These are phyloP conservation scores for Leccinum arenicola DNA, from an alignment of 768 basidiomycete genomes.

Conservation along the genomic window DNA sequence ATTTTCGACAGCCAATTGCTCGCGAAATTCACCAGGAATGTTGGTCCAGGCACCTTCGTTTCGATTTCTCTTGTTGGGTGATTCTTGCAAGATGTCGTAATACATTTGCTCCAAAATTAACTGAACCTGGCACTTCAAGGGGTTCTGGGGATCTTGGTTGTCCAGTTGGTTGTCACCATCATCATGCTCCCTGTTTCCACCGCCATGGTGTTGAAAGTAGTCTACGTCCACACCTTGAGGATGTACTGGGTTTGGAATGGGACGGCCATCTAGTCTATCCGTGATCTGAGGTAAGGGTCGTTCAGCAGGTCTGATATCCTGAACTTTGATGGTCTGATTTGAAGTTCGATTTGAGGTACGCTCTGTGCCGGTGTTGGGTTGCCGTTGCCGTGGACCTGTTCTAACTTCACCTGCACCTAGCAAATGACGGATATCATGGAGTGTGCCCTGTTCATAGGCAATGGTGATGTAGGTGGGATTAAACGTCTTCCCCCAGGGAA, in stretches of 20 bases:
- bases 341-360: not conserved
- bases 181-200: not conserved
- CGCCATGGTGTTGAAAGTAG: not conserved
- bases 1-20: not conserved
- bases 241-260: not conserved
- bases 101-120: not conserved
- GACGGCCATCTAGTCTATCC: not conserved
- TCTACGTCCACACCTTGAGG: conserved; percentile 6
- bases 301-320: not conserved
- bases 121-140: not conserved
- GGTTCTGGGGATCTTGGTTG: not conserved
- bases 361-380: not conserved
- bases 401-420: not conserved
- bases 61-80: not conserved
- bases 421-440: not conserved
- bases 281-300: not conserved
- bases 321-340: not conserved
- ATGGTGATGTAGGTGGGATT: not conserved
- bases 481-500: not conserved
- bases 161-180: not conserved
- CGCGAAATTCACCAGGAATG: not conserved
- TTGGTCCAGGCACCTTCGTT: not conserved
- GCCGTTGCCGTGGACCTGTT: not conserved
- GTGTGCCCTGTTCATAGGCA: not conserved
- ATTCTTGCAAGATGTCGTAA: not conserved